Evolutionary conservation across 441 rosid species (phyloP), one percentile per base, ranked within the genome.

Genomic region (Jatropha multifida): DNA sequence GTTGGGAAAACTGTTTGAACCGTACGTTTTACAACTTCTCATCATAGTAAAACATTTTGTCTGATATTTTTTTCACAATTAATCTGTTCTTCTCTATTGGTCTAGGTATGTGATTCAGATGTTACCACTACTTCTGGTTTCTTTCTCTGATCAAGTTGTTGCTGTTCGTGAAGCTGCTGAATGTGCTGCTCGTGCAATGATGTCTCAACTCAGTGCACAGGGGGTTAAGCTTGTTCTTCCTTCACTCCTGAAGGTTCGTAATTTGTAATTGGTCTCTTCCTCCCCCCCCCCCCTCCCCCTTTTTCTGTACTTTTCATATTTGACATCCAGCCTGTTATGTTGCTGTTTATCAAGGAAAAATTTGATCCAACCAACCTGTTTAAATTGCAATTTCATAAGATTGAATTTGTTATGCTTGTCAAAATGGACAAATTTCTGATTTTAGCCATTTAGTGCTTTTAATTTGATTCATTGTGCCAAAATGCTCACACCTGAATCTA

Each of bases 121-220:
- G 98, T 82, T 97, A 78, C 99, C 99, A 18, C 80, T 94, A 56
- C 97, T 94, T 51, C 79, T 97, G 88, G 97, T 92, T 78, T 92
- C 97, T 72, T 97, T 97, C 87, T 97, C 99, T 81, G 99, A 97
- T 85, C 99, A 89, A 93, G 98, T 94, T 69, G 89, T 92, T 67
- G 99, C 99, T 13, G 97, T 97, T 83, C 99, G 99, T 69, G 99
- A 94, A 83, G 99, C 97, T 82, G 98, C 98, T 76, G 99, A 97
- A 77, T 92, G 97, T 81, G 97, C 99, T 82, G 96, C 99, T 76
- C 99, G 98, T 51, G 97, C 99, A 65, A 94, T 97, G 98, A 97
- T 94, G 99, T 89, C 99, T 88, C 97, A 94, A 74, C 93, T 97
- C 62, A 92, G 88, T 26, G 99, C 87, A 32, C 95, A 88, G 76